Base-by-base conservation (phyloP, 75 land plant species). In the Larix kaempferi region DNA sequence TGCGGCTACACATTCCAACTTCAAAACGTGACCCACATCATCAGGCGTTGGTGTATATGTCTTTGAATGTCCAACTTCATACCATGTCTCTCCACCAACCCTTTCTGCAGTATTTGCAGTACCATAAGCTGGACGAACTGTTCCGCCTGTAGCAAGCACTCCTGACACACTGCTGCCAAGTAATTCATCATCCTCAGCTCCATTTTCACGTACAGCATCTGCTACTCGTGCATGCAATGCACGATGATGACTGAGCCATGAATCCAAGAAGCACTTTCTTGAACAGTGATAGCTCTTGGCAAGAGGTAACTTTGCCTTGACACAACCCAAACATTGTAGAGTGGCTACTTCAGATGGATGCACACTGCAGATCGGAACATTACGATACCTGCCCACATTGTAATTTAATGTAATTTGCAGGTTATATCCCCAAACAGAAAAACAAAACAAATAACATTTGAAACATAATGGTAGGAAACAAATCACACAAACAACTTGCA, bases 11-110 rank as follows among this genome's bases (percentile, higher is more conserved):
- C 96, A 94, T 67, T 94, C 96, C 81, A 94, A 86, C 84, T 91
- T 94, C 71, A 94, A 83, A 27, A 83, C 84, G 81, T 91, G 89
- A 8, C 96, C 96, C 66, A 91, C 84, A 80, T 91, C 96, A 76
- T 94, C 94, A 71, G 78, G 84, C 8, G 90, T 83, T 15, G 94
- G 96, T 21, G 94, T 89, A 74, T 94, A 91, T 22, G 90, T 91
- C 82, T 89, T 94, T 54, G 80, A 83, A 21, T 79, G 81, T 11
- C 94, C 91, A 26, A 94, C 92, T 82, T 91, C 92, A 76, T 88
- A 90, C 96, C 92, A 89, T 26, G 88, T 86, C 76, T 91, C 94
- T n/a, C 85, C 87, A 76, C 86, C 85, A 52, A 77, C 88, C 74
- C 84, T 81, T 73, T 83, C 83, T 12, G 84, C 44, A 76, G 82